These are phyloP conservation scores for Triticum aestivum DNA, from an alignment of 176 grass and related monocot genomes.

Conservation along the genomic window DNA sequence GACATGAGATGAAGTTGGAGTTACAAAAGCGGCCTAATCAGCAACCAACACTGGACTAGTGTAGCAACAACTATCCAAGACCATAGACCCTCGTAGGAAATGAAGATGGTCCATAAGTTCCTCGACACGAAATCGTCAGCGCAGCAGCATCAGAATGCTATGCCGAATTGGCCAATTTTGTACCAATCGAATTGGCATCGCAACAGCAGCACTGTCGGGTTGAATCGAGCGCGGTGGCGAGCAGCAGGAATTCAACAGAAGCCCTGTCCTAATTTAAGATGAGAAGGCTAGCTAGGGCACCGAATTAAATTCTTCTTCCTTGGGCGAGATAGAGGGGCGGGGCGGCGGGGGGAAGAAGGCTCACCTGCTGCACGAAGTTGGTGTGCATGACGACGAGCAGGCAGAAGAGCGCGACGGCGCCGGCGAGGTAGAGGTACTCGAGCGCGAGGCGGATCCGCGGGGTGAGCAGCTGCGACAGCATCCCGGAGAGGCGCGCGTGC, in stretches of 20 bases:
- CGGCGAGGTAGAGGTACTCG: conserved; percentile 83
- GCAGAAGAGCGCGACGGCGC: conserved; percentile 83
- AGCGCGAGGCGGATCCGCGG: conserved; percentile 88
- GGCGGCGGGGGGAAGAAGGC: not conserved
- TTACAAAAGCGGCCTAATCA: not conserved
- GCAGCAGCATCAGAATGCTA: not conserved
- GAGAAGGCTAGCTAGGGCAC: not conserved
- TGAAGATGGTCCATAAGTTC: not conserved
- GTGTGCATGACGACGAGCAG: conserved; percentile 97
- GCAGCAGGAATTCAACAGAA: not conserved
- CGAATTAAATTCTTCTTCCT: not conserved
- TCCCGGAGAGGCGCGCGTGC: conserved; percentile 90
- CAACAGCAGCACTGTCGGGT: not conserved
- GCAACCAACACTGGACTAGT: not conserved
- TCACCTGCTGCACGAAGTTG: conserved; percentile 99
- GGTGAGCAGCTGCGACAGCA: conserved; percentile 96
- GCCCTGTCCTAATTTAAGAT: not conserved
- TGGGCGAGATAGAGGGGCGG: not conserved
- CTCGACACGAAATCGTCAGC: not conserved
- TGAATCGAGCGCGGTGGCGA: not conserved
- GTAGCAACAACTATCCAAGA: not conserved
- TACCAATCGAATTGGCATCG: not conserved
- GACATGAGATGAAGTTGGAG: not conserved
- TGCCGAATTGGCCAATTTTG: not conserved
- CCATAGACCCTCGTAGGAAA: not conserved